These are phyloP conservation scores for Phyllosticta citrichinensis DNA, from an alignment of 2,329 filamentous ascomycete species.

Conservation along the genomic window DNA sequence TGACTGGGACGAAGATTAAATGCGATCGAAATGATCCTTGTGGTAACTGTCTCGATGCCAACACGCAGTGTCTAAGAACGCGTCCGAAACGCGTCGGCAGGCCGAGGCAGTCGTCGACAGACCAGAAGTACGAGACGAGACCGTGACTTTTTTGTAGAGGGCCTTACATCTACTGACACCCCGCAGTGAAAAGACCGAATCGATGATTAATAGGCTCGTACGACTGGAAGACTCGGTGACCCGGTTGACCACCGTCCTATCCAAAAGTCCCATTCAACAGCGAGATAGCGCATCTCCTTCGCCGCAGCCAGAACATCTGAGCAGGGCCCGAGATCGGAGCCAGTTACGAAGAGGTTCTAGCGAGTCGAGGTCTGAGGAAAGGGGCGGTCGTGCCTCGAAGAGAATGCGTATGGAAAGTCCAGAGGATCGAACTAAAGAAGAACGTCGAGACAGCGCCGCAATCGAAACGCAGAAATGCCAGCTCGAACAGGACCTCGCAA, in stretches of 20 bases:
- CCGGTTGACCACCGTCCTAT: neutral
- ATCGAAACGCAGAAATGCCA: neutral
- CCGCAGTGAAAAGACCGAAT: slow-evolving; percentile 4
- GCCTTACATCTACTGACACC: neutral
- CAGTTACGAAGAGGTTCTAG: neutral
- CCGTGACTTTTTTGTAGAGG: neutral
- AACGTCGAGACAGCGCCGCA: neutral
- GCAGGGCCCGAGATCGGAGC: neutral
- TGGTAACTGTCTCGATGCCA: slow-evolving; percentile 19
- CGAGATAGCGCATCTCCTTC: neutral
- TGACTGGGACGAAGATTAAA: slow-evolving; percentile 20
- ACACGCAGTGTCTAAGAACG: slow-evolving; percentile 22
- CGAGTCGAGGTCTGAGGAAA: neutral
- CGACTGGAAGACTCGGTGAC: slow-evolving; percentile 5
- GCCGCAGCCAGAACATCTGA: neutral
- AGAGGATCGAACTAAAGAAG: neutral
- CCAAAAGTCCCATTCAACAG: neutral
- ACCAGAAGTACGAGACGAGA: neutral
- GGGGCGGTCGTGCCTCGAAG: neutral
- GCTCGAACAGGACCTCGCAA: slow-evolving; percentile 1
- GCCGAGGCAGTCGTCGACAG: neutral
- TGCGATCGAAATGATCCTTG: slow-evolving; percentile 26
- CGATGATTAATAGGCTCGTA: neutral
- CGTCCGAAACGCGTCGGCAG: slow-evolving; percentile 8
- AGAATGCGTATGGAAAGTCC: slow-evolving; percentile 1